These are phyloP conservation scores for Xylaria sp. DNA, from an alignment of 2,329 filamentous ascomycete species.

Conservation along the genomic window DNA sequence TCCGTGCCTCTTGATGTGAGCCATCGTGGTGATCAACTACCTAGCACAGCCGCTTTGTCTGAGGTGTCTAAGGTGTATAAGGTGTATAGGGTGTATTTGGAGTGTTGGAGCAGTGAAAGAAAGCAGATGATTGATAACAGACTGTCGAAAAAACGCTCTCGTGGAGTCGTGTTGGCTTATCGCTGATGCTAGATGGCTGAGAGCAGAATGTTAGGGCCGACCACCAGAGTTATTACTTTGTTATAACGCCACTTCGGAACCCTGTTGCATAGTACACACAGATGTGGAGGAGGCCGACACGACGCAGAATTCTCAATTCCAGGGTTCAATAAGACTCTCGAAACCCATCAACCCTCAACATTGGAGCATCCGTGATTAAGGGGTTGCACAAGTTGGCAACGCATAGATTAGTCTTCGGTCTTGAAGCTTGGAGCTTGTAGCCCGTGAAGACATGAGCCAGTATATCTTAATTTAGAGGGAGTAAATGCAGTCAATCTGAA, in stretches of 20 bases:
- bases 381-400: neutral
- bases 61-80: no score
- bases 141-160: neutral
- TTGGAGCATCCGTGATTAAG: neutral
- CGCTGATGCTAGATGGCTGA: neutral
- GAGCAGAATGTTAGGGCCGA: neutral
- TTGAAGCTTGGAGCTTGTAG: neutral
- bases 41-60: neutral
- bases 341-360: neutral
- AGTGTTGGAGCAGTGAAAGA: neutral
- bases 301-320: neutral
- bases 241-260: neutral
- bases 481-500: neutral
- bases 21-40: conserved; percentile 16
- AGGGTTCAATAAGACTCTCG: neutral
- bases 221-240: neutral
- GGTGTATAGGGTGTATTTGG: no score
- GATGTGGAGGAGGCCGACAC: no score
- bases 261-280: neutral
- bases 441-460: neutral
- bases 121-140: neutral
- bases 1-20: conserved; percentile 21
- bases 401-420: neutral
- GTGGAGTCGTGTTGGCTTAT: conserved; percentile 5
- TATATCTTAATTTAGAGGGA: neutral